A percentile compares a stretch with the other conserved stretches of the same genome.
Evolutionary conservation across 768 basidiomycete genomes (phyloP).

Genomic region (Porphyrellus cyaneotinctus): DNA sequence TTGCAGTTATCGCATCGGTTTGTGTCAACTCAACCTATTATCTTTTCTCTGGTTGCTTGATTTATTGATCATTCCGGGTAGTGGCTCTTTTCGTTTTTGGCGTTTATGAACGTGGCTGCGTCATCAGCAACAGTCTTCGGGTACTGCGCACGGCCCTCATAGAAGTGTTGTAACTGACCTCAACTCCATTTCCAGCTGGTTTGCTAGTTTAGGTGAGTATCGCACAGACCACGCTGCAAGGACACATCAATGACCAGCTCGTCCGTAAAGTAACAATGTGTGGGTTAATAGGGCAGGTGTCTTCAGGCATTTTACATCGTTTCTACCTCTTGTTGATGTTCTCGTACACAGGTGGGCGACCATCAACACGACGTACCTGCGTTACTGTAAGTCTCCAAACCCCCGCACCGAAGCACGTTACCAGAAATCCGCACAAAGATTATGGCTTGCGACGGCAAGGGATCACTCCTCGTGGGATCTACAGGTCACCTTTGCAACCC

Average conservation of each 20-base stretch:
- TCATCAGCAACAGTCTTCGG: conserved; percentile 42
- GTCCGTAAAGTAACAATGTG: conserved; percentile 44
- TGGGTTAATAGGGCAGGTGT: conserved; percentile 47
- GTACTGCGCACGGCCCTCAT: conserved; percentile 7
- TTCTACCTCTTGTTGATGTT: conserved; percentile 51
- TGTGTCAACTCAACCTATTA: background rate
- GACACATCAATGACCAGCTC: background rate
- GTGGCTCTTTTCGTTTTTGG: conserved; percentile 42
- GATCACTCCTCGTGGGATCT: conserved; percentile 58
- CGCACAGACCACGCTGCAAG: background rate
- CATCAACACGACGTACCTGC: conserved; percentile 69
- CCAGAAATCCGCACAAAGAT: conserved; percentile 1
- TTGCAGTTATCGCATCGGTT: conserved; percentile 31
- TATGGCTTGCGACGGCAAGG: conserved; percentile 33
- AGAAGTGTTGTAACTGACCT: conserved; percentile 20
- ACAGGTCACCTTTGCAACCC: conserved; percentile 59
- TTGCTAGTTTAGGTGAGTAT: conserved; percentile 53
- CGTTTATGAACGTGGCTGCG: conserved; percentile 65
- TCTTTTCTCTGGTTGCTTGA: conserved; percentile 13
- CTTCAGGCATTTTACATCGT: conserved; percentile 3
- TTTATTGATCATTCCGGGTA: conserved; percentile 3
- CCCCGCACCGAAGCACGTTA: conserved; percentile 32
- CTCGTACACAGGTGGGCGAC: conserved; percentile 50
- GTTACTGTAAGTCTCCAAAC: conserved; percentile 49
- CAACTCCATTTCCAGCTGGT: conserved; percentile 44